Evolutionary conservation across 768 basidiomycete species (phyloP), one percentile per base, ranked within the genome.

Genomic region (Leucosporidium creatinivorum): DNA sequence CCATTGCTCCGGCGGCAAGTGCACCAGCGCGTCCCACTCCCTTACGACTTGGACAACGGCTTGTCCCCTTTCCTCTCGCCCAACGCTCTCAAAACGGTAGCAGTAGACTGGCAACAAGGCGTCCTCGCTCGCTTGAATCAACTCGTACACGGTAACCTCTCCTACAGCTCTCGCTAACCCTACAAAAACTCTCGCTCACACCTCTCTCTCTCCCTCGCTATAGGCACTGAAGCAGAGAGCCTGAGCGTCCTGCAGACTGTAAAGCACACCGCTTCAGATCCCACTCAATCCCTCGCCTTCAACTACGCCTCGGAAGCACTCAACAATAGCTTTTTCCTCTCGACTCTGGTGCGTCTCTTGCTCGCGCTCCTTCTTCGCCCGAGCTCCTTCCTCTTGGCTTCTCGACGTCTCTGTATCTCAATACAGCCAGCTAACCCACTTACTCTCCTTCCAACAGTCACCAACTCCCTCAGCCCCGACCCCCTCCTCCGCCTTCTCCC

Each of bases 241-340:
- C 78, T 81, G 73, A 83, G 81, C 60, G 83, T 93, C 39, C 83
- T 84, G 0, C 85, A 91, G 75, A 88, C 88, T 28, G 83, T 94
- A 30, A 82, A 90, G 39, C 82, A 83, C 47, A 85, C 88, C 15
- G 84, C 91, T 0, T 74, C 80, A 21, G 79, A 84, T 36, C 84
- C 83, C 52, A 80, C 83, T 28, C 79, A 85, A 61, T 82, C 85
- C 1, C 79, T 93, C 61, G 84, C 85, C 30, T 98, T 93, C 79
- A 94, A 89, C 79, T 92, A 93, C 75, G 92, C 93, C 5, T 88
- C 88, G 70, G 84, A 91, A 57, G 90, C 94, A 8, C 81, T 97
- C 69, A 99, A 98, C 80, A 98, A 96, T 78, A 86, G 86, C 73
- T 98, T 91, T 83, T 98, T 98, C 82, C 83, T 99, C 33, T 84